phyloP scores from a whole-genome alignment of 2,329 filamentous ascomycete genomes.

The Colletotrichum falcatum region DNA sequence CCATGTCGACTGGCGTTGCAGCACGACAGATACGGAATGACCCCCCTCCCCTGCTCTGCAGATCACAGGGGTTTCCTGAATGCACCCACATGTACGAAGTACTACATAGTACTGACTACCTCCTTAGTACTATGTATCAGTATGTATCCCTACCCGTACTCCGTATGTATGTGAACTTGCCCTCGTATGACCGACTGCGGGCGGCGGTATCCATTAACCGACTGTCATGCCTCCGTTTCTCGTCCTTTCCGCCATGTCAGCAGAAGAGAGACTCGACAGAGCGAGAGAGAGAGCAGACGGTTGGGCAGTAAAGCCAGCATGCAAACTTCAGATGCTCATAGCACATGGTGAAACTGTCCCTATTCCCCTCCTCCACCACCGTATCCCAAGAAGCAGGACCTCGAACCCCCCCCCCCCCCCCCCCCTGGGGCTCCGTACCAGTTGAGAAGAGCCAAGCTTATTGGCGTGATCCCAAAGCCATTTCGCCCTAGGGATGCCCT shows the following conservation, averaged over 20 bases:
- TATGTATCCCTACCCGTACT: too few species aligned
- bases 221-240: background rate
- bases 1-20: constrained; percentile 37
- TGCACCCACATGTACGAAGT: constrained; percentile 15
- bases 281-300: background rate
- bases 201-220: constrained; percentile 7
- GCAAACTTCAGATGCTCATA: constrained; percentile 22
- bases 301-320: background rate
- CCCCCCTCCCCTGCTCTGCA: constrained; percentile 33
- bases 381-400: constrained; percentile 19
- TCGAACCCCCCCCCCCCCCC: constrained; percentile 1
- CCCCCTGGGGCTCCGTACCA: constrained; percentile 28
- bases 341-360: constrained; percentile 37
- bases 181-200: constrained; percentile 12
- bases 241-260: background rate
- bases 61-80: constrained; percentile 39
- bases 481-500: constrained; percentile 30
- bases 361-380: constrained; percentile 8
- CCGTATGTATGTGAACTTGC: background rate
- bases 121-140: too few species aligned
- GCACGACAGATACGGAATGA: constrained; percentile 40
- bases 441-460: constrained; percentile 34
- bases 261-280: background rate
- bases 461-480: constrained; percentile 29
- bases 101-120: background rate